phyloP scores from a whole-genome alignment of 768 basidiomycete species.

The Asterophora lycoperdoides region DNA sequence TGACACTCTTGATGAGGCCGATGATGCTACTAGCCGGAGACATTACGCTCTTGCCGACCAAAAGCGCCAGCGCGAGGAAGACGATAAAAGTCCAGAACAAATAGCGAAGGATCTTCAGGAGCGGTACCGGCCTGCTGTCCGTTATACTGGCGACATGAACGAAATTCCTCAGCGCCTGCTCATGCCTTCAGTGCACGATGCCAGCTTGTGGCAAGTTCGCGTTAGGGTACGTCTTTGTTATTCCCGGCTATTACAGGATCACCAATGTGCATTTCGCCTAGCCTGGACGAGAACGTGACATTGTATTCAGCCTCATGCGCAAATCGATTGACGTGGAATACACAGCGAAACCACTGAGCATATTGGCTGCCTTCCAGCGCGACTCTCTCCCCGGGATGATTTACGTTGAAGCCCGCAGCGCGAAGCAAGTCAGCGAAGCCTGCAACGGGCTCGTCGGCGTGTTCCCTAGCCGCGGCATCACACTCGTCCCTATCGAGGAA shows the following conservation, averaged over 20 bases:
- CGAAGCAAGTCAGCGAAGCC: constrained; percentile 81
- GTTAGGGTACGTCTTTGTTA: constrained; percentile 62
- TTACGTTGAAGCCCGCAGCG: constrained; percentile 90
- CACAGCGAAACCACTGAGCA: constrained; percentile 71
- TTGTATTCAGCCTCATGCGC: constrained; percentile 92
- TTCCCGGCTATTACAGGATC: background rate
- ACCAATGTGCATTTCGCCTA: constrained; percentile 25
- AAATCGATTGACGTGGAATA: constrained; percentile 86
- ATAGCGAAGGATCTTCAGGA: constrained; percentile 80
- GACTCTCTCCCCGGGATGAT: constrained; percentile 95
- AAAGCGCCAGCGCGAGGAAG: constrained; percentile 64
- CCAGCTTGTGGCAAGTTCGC: constrained; percentile 92
- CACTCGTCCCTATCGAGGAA: constrained; percentile 91
- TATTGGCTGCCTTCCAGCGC: constrained; percentile 92
- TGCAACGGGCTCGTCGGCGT: constrained; percentile 90
- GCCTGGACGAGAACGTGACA: constrained; percentile 90
- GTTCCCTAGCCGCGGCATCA: constrained; percentile 76
- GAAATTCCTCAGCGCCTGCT: constrained; percentile 88
- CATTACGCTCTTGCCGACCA: constrained; percentile 67
- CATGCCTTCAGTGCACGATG: constrained; percentile 96
- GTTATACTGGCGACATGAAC: constrained; percentile 89
- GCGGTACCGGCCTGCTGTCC: constrained; percentile 69
- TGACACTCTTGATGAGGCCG: constrained; percentile 61
- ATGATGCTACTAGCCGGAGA: constrained; percentile 53
- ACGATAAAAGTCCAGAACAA: constrained; percentile 76